Conservation (phyloP, 495 filamentous ascomycete genomes). For the Hypoxylon subgilvum region DNA sequence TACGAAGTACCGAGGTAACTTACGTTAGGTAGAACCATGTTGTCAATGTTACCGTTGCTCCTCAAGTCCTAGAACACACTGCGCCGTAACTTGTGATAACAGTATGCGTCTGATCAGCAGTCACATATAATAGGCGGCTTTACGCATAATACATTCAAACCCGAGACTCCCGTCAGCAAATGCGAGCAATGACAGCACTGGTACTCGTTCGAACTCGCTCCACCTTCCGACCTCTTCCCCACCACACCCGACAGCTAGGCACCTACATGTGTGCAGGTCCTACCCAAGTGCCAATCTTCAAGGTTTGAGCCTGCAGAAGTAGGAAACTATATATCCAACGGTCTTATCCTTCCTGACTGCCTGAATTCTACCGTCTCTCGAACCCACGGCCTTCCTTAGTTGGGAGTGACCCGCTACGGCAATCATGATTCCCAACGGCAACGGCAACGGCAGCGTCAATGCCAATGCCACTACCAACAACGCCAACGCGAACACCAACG, state of each 20-base stretch:
- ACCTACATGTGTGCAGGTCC: neutral
- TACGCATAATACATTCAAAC: conserved; percentile 7
- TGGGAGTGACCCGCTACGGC: neutral
- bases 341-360: neutral
- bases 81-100: neutral
- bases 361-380: neutral
- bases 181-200: conserved; percentile 3
- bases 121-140: neutral
- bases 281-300: neutral
- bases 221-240: too few relatives aligned
- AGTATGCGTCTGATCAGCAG: neutral
- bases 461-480: too few relatives aligned
- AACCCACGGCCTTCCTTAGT: neutral
- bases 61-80: too few relatives aligned
- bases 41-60: too few relatives aligned
- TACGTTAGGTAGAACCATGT: too few relatives aligned
- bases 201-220: too few relatives aligned
- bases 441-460: neutral
- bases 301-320: conserved; percentile 18
- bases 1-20: too few relatives aligned
- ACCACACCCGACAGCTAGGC: conserved; percentile 6
- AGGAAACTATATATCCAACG: conserved; percentile 18
- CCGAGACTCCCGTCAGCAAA: neutral
- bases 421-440: conserved; percentile 25
- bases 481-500: neutral